phyloP scores from a whole-genome alignment of 2,329 filamentous ascomycete genomes.

The Aspergillus sp. region DNA sequence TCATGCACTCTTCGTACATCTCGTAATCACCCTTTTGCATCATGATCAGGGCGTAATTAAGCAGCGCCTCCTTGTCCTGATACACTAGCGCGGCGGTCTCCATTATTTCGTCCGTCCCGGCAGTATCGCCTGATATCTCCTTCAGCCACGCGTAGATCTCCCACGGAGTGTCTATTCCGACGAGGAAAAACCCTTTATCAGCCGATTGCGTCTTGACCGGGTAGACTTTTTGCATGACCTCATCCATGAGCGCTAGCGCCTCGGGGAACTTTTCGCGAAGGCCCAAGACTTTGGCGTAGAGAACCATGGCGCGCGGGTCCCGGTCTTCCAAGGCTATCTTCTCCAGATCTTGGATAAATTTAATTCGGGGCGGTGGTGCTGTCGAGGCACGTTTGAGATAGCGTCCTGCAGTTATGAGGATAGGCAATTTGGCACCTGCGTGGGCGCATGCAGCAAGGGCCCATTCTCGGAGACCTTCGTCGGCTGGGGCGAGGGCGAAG shows the following conservation, averaged over 20 bases:
- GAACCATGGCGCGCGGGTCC: constrained; percentile 23
- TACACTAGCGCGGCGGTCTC: background rate
- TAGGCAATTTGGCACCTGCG: constrained; percentile 16
- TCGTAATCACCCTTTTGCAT: constrained; percentile 20
- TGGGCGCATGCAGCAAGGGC: constrained; percentile 12
- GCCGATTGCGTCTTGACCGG: constrained; percentile 8
- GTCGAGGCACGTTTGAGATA: constrained; percentile 1
- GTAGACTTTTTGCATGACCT: constrained; percentile 17
- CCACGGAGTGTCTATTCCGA: constrained; percentile 21
- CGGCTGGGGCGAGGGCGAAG: constrained; percentile 24
- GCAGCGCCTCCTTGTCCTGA: background rate
- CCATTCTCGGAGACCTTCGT: constrained; percentile 14
- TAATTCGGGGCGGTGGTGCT: constrained; percentile 2
- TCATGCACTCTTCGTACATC: constrained; percentile 31
- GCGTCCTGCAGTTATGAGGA: constrained; percentile 9
- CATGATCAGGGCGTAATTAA: constrained; percentile 16
- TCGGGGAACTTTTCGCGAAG: constrained; percentile 14
- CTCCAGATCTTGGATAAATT: constrained; percentile 15
- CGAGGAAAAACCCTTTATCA: constrained; percentile 3
- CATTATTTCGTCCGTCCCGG: constrained; percentile 16
- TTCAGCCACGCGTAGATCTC: constrained; percentile 20
- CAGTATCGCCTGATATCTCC: constrained; percentile 7
- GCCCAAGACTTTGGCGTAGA: constrained; percentile 23
- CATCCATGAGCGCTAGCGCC: constrained; percentile 18
- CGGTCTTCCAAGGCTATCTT: constrained; percentile 15